Evolutionary conservation across 2,329 filamentous ascomycete genomes (phyloP), one percentile per base, ranked within the genome.

Genomic region (Verticillium nonalfalfae): DNA sequence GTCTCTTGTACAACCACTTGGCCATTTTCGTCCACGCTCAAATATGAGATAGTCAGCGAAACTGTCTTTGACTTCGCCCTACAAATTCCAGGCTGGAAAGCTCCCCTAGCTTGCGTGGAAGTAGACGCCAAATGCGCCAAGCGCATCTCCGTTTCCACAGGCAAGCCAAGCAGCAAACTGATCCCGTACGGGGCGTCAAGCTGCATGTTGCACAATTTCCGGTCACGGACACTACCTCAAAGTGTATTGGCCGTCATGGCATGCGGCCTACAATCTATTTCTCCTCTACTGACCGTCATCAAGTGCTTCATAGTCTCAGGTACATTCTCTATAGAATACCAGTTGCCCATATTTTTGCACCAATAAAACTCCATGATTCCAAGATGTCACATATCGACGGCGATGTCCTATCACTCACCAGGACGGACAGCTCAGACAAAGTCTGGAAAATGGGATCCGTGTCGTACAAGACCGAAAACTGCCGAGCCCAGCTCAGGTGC

Each of bases 1-100:
- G 70, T 83, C 15, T 67, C 68, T 15, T 80, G 78, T 65, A 66
- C 75, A 7, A 84, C 82, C 0, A 74, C 73, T 55, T 84, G 84
- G 67, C 81, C 68, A 38, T 65, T 69, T 66, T 36, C 68, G 64
- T 59, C 68, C 65, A 66, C 60, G 54, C 58, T 70, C 66, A 39
- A 62, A 59, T 64, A 73, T 67, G 64, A 66, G 61, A 64, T 69
- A 64, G 50, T 67, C 65, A 45, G 69, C 65, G 38, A 68, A 65
- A 59, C 66, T 2, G 14, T 63, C 7, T 70, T 71, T 58, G 58
- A 65, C 11, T 66, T 71, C 45, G 64, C 63, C 11, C 58, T 71
- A 14, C 64, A 68, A 10, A 61, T 71, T 4, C 68, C 70, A 57
- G 26, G 5, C 1, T 71, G 66, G 68, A 58, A 63, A 1, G 39